Conservation (phyloP, 176 grass and related monocot species). For the Oryza officinalis region DNA sequence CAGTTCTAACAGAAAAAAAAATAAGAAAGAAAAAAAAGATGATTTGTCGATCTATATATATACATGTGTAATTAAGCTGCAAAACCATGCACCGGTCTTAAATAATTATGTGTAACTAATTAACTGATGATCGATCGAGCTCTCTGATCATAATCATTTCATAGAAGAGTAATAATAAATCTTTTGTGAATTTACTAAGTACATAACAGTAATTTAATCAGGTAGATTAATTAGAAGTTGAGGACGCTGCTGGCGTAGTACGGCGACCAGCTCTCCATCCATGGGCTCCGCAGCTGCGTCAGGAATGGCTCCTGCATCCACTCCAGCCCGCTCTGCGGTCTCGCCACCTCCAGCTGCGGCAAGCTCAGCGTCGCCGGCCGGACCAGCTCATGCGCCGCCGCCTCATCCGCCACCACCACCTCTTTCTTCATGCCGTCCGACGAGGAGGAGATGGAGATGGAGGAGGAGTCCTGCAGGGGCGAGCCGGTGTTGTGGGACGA, state of each 20-base stretch:
- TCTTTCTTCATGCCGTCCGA: constrained; percentile 57
- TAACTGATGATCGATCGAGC: neutral
- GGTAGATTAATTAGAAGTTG: constrained; percentile 60
- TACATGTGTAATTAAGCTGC: neutral
- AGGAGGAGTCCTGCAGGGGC: constrained; percentile 47
- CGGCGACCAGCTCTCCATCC: constrained; percentile 81
- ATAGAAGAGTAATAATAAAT: neutral
- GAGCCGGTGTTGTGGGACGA: constrained; percentile 41
- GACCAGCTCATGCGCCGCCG: neutral
- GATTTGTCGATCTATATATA: neutral
- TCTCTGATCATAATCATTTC: neutral
- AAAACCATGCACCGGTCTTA: neutral
- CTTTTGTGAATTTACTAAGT: neutral
- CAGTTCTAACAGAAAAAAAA: neutral
- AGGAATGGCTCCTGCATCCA: constrained; percentile 89
- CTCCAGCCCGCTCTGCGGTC: constrained; percentile 40
- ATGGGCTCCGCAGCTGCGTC: constrained; percentile 79
- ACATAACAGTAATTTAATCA: neutral
- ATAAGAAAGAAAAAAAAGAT: neutral
- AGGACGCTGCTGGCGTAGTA: constrained; percentile 67
- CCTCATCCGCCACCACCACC: neutral
- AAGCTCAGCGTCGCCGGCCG: constrained; percentile 40
- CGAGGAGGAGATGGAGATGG: constrained; percentile 37
- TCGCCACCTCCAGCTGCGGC: constrained; percentile 65
- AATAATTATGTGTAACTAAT: neutral